Evolutionary conservation across 129 eudicot species (phyloP), one percentile per base, ranked within the genome.

Genomic region (Flaveria brownii): DNA sequence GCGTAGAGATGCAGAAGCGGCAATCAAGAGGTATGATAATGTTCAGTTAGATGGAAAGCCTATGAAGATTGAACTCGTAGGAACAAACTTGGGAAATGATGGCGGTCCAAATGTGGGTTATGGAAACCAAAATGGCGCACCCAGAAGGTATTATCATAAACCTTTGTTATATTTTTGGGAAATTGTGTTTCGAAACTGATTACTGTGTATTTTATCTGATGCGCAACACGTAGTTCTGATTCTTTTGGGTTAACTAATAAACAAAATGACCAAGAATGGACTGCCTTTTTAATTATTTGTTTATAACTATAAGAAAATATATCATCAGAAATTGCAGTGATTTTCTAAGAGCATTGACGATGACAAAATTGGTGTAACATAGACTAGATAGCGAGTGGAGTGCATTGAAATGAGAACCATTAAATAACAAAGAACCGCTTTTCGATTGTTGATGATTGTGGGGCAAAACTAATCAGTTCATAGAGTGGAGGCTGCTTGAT

Each of bases 11-110:
- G 91, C 91, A 28, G 86, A 80, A 77, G 12, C 75, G 68, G 91
- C 91, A 50, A 62, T 87, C 75, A 87, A 81, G 74, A 87, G 75
- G 49, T 87, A 87, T 80, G 82, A 84, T 66, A 81, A 75, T 78
- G 85, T 84, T 66, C 84, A 84, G 54, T 74, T 87, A 54, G 86
- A 87, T 72, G 88, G 91, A 60, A 84, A 84, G 74, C 91, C 91
- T 33, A 87, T 87, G 91, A 82, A 87, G 77, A 79, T 84, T 45
- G 84, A 81, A 64, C 70, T 84, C 6, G 64, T 78, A 5, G 86
- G 86, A 81, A 78, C 84, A 72, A 79, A 77, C 57, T 64, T 69
- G 46, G 74, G 82, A 60, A 69, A 77, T 43, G 70, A 81, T 78
- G 71, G 56, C 25, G 23, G 81, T 60, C 72, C 49, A 20, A 57